Evolutionary conservation across 1,139 yeast genomes (phyloP).

Genomic region (Arxiozyma slooffiae): DNA sequence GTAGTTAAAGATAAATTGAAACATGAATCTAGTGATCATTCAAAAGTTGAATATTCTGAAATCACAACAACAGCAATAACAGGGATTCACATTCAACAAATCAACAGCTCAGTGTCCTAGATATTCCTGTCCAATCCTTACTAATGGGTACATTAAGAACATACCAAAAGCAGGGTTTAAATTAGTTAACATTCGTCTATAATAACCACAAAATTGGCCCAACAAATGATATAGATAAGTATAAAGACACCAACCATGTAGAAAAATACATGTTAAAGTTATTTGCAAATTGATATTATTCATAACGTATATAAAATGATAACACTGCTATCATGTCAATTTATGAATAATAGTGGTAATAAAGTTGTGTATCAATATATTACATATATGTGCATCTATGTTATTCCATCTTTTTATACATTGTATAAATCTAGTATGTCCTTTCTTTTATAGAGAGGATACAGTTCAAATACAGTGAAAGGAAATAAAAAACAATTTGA

Average conservation of each 20-base stretch:
- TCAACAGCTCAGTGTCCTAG: slow-evolving; percentile 46
- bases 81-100: slow-evolving; percentile 20
- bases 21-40: neutral
- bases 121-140: slow-evolving; percentile 64
- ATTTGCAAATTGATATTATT: slow-evolving; percentile 73
- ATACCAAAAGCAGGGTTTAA: slow-evolving; percentile 91
- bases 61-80: slow-evolving; percentile 14
- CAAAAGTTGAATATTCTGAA: neutral
- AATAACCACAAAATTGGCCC: slow-evolving; percentile 88
- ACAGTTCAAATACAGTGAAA: neutral
- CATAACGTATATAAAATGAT: slow-evolving; percentile 12
- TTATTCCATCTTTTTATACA: too few species aligned
- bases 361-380: neutral
- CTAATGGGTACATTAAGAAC: slow-evolving; percentile 77
- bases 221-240: slow-evolving; percentile 39
- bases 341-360: neutral
- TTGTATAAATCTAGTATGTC: neutral
- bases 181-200: slow-evolving; percentile 92
- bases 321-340: neutral
- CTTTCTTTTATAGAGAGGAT: neutral
- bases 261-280: slow-evolving; percentile 94
- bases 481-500: neutral
- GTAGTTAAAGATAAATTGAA: neutral
- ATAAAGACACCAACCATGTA: slow-evolving; percentile 75
- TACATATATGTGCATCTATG: neutral